These are phyloP conservation scores for Pestalotiopsis sp. DNA, from an alignment of 2,329 filamentous ascomycete genomes.

Conservation along the genomic window DNA sequence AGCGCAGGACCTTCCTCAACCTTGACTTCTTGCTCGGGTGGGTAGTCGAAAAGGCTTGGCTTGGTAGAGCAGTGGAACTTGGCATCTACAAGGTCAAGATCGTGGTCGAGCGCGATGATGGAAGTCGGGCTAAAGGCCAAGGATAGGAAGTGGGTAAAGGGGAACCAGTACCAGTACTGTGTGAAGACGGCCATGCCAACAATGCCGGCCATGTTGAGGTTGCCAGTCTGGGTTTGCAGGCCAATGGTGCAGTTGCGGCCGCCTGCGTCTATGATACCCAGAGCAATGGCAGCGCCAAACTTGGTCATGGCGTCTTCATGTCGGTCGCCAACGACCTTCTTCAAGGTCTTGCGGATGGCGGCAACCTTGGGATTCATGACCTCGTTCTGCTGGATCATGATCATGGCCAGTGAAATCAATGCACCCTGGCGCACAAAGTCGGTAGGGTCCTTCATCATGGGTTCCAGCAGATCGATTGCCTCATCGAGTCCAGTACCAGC, in stretches of 20 bases:
- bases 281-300: slow-evolving; percentile 89
- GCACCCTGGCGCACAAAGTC: slow-evolving; percentile 98
- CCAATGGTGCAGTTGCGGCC: slow-evolving; percentile 98
- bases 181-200: slow-evolving; percentile 98
- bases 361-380: slow-evolving; percentile 97
- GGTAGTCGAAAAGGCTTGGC: slow-evolving; percentile 96
- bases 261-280: slow-evolving; percentile 97
- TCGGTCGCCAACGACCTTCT: slow-evolving; percentile 91
- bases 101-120: slow-evolving; percentile 91
- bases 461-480: slow-evolving; percentile 93
- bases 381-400: slow-evolving; percentile 99
- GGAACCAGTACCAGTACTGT: slow-evolving; percentile 99
- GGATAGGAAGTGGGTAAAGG: slow-evolving; percentile 94
- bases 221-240: slow-evolving; percentile 95
- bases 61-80: slow-evolving; percentile 95
- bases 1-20: slow-evolving; percentile 89
- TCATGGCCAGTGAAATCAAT: slow-evolving; percentile 93
- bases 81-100: slow-evolving; percentile 90
- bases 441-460: slow-evolving; percentile 99
- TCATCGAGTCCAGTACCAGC: slow-evolving; percentile 95
- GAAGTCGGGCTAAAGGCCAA: slow-evolving; percentile 96
- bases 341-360: slow-evolving; percentile 86
- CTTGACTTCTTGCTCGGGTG: slow-evolving; percentile 95
- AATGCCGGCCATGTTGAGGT: slow-evolving; percentile 97
- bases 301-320: slow-evolving; percentile 99